Evolutionary conservation across 768 basidiomycete species (phyloP).

Genomic region (Termitomyces sp.): DNA sequence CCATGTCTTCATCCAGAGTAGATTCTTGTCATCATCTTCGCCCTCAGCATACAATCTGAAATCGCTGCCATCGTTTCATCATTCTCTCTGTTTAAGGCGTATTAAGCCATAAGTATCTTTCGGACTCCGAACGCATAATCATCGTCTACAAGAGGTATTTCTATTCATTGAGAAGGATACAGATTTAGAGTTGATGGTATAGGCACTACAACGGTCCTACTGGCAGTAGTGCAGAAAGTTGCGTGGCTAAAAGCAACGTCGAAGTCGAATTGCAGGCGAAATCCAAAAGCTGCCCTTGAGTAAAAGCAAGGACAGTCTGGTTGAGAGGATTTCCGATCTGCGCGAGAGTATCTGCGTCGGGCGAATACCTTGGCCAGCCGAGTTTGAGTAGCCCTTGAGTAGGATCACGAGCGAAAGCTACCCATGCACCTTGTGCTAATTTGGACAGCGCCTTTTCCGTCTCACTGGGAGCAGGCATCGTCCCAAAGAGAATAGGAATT

Average conservation of each 20-base stretch:
- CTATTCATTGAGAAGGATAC: background rate
- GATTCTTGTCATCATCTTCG: background rate
- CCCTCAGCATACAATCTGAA: background rate
- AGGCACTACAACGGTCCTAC: background rate
- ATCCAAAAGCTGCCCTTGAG: constrained; percentile 15
- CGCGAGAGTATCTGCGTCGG: constrained; percentile 16
- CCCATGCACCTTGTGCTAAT: constrained; percentile 39
- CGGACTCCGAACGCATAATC: background rate
- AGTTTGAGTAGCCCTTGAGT: constrained; percentile 24
- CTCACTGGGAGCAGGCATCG: constrained; percentile 26
- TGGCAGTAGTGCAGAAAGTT: constrained; percentile 5
- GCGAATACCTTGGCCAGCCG: constrained; percentile 27
- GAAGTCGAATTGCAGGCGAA: constrained; percentile 6
- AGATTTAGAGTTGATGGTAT: background rate
- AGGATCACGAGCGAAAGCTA: constrained; percentile 39
- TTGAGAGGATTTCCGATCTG: constrained; percentile 18
- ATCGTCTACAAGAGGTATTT: background rate
- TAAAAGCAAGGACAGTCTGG: constrained; percentile 7
- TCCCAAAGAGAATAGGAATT: constrained; percentile 39
- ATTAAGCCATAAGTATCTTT: background rate
- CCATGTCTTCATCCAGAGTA: background rate
- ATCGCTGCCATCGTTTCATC: background rate
- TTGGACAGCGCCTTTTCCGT: constrained; percentile 25
- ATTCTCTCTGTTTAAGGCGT: background rate
- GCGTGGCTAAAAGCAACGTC: background rate